These are phyloP conservation scores for Scutellaria galericulata DNA, from an alignment of 257 asterid species.

Conservation along the genomic window DNA sequence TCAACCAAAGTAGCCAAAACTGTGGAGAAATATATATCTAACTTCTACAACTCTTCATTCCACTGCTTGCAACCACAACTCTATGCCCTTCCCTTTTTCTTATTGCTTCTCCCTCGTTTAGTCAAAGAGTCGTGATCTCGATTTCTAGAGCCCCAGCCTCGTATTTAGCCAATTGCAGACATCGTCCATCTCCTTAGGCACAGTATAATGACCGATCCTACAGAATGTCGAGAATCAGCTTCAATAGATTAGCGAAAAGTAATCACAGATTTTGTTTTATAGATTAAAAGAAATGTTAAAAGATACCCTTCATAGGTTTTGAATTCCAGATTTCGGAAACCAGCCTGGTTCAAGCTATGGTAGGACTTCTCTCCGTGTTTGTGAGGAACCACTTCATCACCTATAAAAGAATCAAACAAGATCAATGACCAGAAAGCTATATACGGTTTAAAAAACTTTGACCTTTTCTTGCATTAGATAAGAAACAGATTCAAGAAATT, in stretches of 20 bases:
- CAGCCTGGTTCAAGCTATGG: conserved; percentile 74
- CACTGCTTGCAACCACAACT: conserved; percentile 36
- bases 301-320: conserved; percentile 76
- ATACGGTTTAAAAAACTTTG: background rate
- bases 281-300: conserved; percentile 10
- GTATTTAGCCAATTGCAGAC: conserved; percentile 77
- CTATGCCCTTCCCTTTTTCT: conserved; percentile 40
- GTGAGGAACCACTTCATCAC: conserved; percentile 86
- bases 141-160: conserved; percentile 56
- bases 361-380: conserved; percentile 75
- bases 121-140: conserved; percentile 35
- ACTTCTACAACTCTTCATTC: conserved; percentile 39
- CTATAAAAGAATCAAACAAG: conserved; percentile 45
- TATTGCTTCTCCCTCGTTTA: conserved; percentile 35
- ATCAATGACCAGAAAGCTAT: conserved; percentile 3
- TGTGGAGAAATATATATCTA: conserved; percentile 29
- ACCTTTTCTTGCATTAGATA: background rate
- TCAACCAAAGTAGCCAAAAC: conserved; percentile 40
- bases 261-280: background rate
- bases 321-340: conserved; percentile 69
- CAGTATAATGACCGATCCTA: conserved; percentile 91
- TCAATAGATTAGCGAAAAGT: conserved; percentile 13
- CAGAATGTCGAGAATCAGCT: conserved; percentile 6
- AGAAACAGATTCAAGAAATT: background rate
- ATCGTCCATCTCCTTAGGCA: conserved; percentile 92